phyloP scores from a whole-genome alignment of 192 early-diverging fungal genomes.

The Umbelopsis sp. region DNA sequence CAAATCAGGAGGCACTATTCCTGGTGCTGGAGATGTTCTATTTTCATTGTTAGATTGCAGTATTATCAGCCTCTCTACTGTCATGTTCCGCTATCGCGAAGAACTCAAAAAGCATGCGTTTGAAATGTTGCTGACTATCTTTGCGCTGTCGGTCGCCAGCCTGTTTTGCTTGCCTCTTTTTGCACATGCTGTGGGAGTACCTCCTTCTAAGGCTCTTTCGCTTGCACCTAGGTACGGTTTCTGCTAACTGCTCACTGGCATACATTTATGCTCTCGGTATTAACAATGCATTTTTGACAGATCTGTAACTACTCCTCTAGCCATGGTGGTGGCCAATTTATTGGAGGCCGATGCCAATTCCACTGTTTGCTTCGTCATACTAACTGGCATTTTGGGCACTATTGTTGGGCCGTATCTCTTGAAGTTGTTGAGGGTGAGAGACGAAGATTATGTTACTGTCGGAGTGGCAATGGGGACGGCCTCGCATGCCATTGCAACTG shows the following conservation, averaged over 20 bases:
- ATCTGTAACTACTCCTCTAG: slow-evolving; percentile 24
- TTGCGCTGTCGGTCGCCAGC: not conserved
- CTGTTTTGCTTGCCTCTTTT: slow-evolving; percentile 17
- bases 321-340: slow-evolving; percentile 9
- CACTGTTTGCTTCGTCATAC: slow-evolving; percentile 20
- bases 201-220: slow-evolving; percentile 4
- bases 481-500: slow-evolving; percentile 21
- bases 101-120: slow-evolving; percentile 23
- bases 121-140: slow-evolving; percentile 19
- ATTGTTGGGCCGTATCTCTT: slow-evolving; percentile 16
- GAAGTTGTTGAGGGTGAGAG: slow-evolving; percentile 19
- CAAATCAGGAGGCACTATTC: not conserved
- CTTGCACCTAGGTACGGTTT: slow-evolving; percentile 14
- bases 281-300: not conserved
- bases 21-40: slow-evolving; percentile 25
- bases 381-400: slow-evolving; percentile 20
- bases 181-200: slow-evolving; percentile 17
- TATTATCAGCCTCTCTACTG: slow-evolving; percentile 15
- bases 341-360: slow-evolving; percentile 18
- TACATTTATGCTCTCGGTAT: not conserved
- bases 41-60: slow-evolving; percentile 10
- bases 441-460: slow-evolving; percentile 23
- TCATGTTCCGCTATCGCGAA: slow-evolving; percentile 19
- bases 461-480: slow-evolving; percentile 17
- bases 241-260: no score